These are phyloP conservation scores for Glomus cerebriforme DNA, from an alignment of 192 early-diverging fungal species.

Conservation along the genomic window DNA sequence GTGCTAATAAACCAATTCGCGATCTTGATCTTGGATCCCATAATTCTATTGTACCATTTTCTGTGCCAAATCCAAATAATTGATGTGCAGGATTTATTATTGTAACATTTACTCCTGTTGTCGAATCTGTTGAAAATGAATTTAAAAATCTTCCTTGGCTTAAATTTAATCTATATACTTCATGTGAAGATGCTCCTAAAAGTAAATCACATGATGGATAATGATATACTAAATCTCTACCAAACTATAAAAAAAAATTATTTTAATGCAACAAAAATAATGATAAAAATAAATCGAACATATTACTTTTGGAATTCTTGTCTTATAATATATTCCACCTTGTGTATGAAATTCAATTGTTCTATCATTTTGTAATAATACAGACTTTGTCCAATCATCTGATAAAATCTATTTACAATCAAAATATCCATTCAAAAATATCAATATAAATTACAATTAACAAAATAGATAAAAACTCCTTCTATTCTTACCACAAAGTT, in stretches of 20 bases:
- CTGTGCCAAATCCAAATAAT: slow-evolving; percentile 87
- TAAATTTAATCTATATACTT: slow-evolving; percentile 90
- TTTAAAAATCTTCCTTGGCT: slow-evolving; percentile 92
- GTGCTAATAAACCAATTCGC: slow-evolving; percentile 69
- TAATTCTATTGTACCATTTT: slow-evolving; percentile 88
- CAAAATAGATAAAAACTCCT: not conserved
- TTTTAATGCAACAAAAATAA: not conserved
- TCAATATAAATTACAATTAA: not conserved
- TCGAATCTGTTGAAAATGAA: slow-evolving; percentile 71
- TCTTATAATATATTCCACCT: slow-evolving; percentile 92
- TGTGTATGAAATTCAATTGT: slow-evolving; percentile 93
- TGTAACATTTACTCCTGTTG: slow-evolving; percentile 68
- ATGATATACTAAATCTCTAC: slow-evolving; percentile 89
- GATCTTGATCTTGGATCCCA: slow-evolving; percentile 89
- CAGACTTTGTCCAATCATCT: slow-evolving; percentile 97
- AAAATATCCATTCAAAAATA: too few relatives aligned
- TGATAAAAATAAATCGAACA: not conserved
- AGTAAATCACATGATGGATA: slow-evolving; percentile 90
- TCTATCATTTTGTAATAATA: slow-evolving; percentile 88
- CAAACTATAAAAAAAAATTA: slow-evolving; percentile 61
- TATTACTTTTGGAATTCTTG: slow-evolving; percentile 81
- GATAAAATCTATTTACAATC: slow-evolving; percentile 84
- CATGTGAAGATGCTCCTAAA: slow-evolving; percentile 73
- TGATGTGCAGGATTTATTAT: slow-evolving; percentile 91
- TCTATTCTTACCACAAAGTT: slow-evolving; percentile 58